Evolutionary conservation across 2,329 filamentous ascomycete species (phyloP).

Genomic region (Madurella fahalii): DNA sequence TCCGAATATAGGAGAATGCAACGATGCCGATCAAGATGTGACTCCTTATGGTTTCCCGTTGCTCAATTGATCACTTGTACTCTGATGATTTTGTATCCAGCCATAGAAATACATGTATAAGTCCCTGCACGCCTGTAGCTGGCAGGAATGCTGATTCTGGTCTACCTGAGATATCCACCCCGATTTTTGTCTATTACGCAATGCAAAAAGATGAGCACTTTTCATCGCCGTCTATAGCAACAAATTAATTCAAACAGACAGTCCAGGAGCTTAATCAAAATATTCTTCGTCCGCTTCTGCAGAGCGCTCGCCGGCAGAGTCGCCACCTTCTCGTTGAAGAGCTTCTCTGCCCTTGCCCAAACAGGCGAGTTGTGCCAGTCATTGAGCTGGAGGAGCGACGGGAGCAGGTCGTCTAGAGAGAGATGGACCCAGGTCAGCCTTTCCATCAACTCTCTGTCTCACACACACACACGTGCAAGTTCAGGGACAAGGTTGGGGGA

Average conservation of each 20-base stretch:
- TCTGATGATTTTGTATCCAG: too few species aligned
- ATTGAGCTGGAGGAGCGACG: conserved; percentile 72
- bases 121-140: background rate
- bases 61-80: too few species aligned
- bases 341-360: conserved; percentile 80
- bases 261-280: too few species aligned
- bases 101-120: too few species aligned
- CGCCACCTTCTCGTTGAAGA: conserved; percentile 75
- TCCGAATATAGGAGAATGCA: background rate
- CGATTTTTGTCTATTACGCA: background rate
- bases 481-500: background rate
- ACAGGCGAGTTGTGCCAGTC: conserved; percentile 68
- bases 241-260: too few species aligned
- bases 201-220: background rate
- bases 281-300: conserved; percentile 16
- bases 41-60: background rate
- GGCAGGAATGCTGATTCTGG: background rate
- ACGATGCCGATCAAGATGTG: background rate
- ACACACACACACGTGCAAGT: background rate
- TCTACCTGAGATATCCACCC: background rate
- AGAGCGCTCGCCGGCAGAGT: conserved; percentile 25
- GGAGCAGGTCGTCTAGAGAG: conserved; percentile 57
- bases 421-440: background rate
- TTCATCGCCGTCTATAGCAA: background rate
- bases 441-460: too few species aligned